phyloP scores from a whole-genome alignment of 257 asterid species.

The Pogostemon cablin region DNA sequence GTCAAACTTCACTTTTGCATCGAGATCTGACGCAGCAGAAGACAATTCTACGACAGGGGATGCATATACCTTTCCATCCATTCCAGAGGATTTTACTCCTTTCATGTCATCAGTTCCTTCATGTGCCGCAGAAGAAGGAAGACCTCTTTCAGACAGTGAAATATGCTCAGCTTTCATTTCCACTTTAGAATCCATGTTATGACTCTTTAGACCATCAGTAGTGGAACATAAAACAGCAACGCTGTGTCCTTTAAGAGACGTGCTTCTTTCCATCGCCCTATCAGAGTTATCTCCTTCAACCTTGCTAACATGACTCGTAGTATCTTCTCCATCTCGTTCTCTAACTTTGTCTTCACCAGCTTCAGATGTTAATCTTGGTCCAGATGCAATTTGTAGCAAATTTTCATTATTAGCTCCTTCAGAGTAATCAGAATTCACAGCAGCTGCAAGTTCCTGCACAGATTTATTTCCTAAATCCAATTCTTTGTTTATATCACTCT shows the following conservation, averaged over 20 bases:
- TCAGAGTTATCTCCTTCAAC: slow-evolving; percentile 32
- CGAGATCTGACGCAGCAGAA: slow-evolving; percentile 37
- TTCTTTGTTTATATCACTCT: slow-evolving; percentile 35
- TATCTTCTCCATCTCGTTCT: slow-evolving; percentile 32
- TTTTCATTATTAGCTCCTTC: slow-evolving; percentile 34
- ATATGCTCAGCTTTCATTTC: slow-evolving; percentile 37
- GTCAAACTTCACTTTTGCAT: slow-evolving; percentile 64
- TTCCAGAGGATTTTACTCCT: slow-evolving; percentile 32
- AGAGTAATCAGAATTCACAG: slow-evolving; percentile 31
- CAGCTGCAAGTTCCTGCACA: slow-evolving; percentile 30
- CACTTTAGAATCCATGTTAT: slow-evolving; percentile 31
- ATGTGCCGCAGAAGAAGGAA: slow-evolving; percentile 30
- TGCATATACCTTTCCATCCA: slow-evolving; percentile 38
- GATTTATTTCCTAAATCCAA: slow-evolving; percentile 18
- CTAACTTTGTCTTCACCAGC: slow-evolving; percentile 34
- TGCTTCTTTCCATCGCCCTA: slow-evolving; percentile 17
- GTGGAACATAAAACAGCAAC: slow-evolving; percentile 26
- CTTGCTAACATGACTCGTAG: slow-evolving; percentile 21
- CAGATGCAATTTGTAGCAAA: slow-evolving; percentile 25
- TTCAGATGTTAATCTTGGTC: slow-evolving; percentile 32
- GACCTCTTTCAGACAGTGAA: slow-evolving; percentile 35
- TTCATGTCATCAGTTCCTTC: slow-evolving; percentile 23
- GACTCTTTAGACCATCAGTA: slow-evolving; percentile 35
- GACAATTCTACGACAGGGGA: slow-evolving; percentile 35
- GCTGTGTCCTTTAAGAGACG: slow-evolving; percentile 33